phyloP scores from a whole-genome alignment of 2,329 filamentous ascomycete species.

The Neopestalotiopsis rosae region DNA sequence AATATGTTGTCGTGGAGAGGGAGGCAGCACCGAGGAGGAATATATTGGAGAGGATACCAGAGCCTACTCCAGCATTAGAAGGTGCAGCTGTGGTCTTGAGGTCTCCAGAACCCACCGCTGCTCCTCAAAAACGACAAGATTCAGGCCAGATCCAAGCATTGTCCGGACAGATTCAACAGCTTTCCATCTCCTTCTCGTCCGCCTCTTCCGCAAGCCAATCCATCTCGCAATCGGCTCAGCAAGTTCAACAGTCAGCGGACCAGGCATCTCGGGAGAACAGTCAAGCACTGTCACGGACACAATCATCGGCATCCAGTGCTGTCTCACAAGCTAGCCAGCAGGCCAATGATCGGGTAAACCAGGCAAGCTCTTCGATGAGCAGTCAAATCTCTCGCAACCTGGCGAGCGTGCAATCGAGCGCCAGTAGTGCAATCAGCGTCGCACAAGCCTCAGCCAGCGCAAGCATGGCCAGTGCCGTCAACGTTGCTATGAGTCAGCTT shows the following conservation, averaged over 20 bases:
- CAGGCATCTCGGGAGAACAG: constrained; percentile 34
- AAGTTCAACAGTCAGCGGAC: constrained; percentile 35
- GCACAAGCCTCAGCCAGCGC: constrained; percentile 61
- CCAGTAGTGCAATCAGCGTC: constrained; percentile 47
- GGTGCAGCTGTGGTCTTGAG: constrained; percentile 26
- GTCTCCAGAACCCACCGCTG: constrained; percentile 31
- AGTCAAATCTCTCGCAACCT: constrained; percentile 32
- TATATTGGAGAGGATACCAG: constrained; percentile 24
- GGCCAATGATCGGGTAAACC: constrained; percentile 29
- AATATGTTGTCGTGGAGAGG: constrained; percentile 24
- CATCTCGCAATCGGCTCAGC: constrained; percentile 35
- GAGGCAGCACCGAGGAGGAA: constrained; percentile 20
- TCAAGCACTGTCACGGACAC: constrained; percentile 34
- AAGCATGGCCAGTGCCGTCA: constrained; percentile 58
- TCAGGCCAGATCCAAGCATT: constrained; percentile 35
- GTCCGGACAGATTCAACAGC: constrained; percentile 34
- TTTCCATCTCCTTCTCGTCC: constrained; percentile 36
- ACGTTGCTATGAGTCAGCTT: constrained; percentile 38
- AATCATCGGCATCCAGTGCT: constrained; percentile 36
- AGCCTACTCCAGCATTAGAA: constrained; percentile 24
- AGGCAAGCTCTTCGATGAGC: constrained; percentile 35
- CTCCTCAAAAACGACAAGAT: constrained; percentile 32
- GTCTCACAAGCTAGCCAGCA: constrained; percentile 30
- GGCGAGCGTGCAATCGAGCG: constrained; percentile 34
- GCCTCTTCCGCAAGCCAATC: constrained; percentile 37